A percentile compares a stretch with the other conserved stretches of the same genome.
Evolutionary conservation across 2,329 filamentous ascomycete species (phyloP).

Genomic region (Alternaria atra): DNA sequence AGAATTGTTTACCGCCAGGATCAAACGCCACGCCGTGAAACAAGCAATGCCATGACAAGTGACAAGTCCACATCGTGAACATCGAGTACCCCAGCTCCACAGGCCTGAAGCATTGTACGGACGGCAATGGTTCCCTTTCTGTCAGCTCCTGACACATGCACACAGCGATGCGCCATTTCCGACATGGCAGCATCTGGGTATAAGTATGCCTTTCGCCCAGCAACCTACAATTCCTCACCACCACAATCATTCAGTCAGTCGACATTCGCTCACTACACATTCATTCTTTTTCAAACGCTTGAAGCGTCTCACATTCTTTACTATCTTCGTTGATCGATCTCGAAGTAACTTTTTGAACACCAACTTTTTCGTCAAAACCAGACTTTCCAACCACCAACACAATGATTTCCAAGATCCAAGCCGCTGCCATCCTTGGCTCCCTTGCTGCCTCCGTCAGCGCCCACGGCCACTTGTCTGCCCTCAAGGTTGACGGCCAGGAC

Average conservation of each 20-base stretch:
- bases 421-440: slow-evolving; percentile 42
- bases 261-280: slow-evolving; percentile 22
- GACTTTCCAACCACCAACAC: slow-evolving; percentile 13
- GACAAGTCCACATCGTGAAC: slow-evolving; percentile 9
- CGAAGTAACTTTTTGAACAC: slow-evolving; percentile 30
- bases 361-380: slow-evolving; percentile 15
- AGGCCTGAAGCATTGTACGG: slow-evolving; percentile 21
- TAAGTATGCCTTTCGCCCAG: slow-evolving; percentile 20
- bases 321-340: slow-evolving; percentile 38
- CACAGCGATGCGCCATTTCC: slow-evolving; percentile 12
- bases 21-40: slow-evolving; percentile 19
- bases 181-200: slow-evolving; percentile 18
- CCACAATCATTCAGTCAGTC: slow-evolving; percentile 16
- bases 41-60: slow-evolving; percentile 14
- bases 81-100: slow-evolving; percentile 12
- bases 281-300: slow-evolving; percentile 40
- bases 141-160: slow-evolving; percentile 19
- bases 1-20: slow-evolving; percentile 15
- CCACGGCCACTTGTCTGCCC: slow-evolving; percentile 55
- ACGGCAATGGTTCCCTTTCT: slow-evolving; percentile 19
- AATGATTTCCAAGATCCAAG: slow-evolving; percentile 45
- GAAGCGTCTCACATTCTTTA: slow-evolving; percentile 38
- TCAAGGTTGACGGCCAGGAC: slow-evolving; percentile 57
- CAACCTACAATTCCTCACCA: slow-evolving; percentile 4
- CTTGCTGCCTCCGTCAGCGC: slow-evolving; percentile 53